Percentiles rank a stretch among this genome's conserved stretches.
These are phyloP conservation scores for Aaosphaeria arxii DNA, from an alignment of 2,329 filamentous ascomycete species.

Conservation along the genomic window DNA sequence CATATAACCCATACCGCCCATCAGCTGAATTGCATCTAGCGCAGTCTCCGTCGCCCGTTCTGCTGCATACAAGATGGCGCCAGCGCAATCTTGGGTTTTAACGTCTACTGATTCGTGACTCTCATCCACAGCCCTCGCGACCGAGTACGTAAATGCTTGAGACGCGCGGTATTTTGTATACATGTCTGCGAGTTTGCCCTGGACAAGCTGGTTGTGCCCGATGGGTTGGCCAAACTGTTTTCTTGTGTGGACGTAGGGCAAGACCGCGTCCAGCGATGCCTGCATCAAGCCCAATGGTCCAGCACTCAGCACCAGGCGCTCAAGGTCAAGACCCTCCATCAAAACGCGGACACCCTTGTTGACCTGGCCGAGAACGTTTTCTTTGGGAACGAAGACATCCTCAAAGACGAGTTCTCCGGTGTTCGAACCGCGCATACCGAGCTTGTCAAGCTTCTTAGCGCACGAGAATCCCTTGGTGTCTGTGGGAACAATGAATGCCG, in stretches of 20 bases:
- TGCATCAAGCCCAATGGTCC: slow-evolving; percentile 95
- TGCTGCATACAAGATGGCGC: slow-evolving; percentile 88
- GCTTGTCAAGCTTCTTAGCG: slow-evolving; percentile 90
- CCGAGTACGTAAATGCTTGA: slow-evolving; percentile 81
- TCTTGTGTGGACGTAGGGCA: slow-evolving; percentile 86
- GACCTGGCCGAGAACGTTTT: slow-evolving; percentile 75
- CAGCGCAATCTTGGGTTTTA: slow-evolving; percentile 88
- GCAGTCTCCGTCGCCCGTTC: slow-evolving; percentile 85
- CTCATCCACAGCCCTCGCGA: slow-evolving; percentile 72
- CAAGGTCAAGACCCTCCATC: slow-evolving; percentile 94
- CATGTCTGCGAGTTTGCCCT: slow-evolving; percentile 94
- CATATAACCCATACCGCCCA: slow-evolving; percentile 94
- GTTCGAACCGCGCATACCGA: slow-evolving; percentile 96
- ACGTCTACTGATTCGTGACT: slow-evolving; percentile 53
- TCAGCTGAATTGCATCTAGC: slow-evolving; percentile 83
- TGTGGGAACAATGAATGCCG: slow-evolving; percentile 84
- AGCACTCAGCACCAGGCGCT: slow-evolving; percentile 85
- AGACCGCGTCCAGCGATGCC: slow-evolving; percentile 75
- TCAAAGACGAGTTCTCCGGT: slow-evolving; percentile 94
- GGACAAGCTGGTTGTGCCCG: slow-evolving; percentile 87
- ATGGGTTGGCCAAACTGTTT: slow-evolving; percentile 87
- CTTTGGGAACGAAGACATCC: slow-evolving; percentile 79
- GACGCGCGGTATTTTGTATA: slow-evolving; percentile 88
- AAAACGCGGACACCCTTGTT: slow-evolving; percentile 85
- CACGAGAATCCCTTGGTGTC: slow-evolving; percentile 73